These are phyloP conservation scores for Mycena polygramma DNA, from an alignment of 768 basidiomycete species.

Conservation along the genomic window DNA sequence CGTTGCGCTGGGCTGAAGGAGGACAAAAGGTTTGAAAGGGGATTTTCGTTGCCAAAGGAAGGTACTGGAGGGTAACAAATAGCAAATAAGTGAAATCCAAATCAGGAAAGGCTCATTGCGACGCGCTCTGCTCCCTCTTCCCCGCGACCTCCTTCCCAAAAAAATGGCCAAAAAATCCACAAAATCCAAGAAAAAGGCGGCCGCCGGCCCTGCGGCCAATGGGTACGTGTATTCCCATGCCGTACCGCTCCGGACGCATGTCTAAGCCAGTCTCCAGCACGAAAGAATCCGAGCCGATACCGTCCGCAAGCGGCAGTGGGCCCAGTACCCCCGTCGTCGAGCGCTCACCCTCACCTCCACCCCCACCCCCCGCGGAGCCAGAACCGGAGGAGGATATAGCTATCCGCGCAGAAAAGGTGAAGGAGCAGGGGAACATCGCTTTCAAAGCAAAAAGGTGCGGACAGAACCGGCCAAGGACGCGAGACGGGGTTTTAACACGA, in stretches of 20 bases:
- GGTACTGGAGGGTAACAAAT: too few species aligned
- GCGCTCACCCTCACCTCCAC: slow-evolving; percentile 25
- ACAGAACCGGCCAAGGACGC: not conserved
- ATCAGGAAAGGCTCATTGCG: slow-evolving; percentile 5
- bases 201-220: slow-evolving; percentile 3
- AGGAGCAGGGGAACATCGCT: slow-evolving; percentile 81
- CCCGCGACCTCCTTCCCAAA: not conserved
- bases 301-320: slow-evolving; percentile 29
- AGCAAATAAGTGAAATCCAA: slow-evolving; percentile 6
- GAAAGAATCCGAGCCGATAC: slow-evolving; percentile 19
- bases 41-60: not conserved
- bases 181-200: slow-evolving; percentile 33
- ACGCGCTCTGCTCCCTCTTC: not conserved
- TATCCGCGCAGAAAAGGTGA: slow-evolving; percentile 69
- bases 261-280: slow-evolving; percentile 25
- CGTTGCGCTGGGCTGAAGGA: too few species aligned
- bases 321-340: slow-evolving; percentile 29
- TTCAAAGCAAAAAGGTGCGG: slow-evolving; percentile 69
- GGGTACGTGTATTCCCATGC: slow-evolving; percentile 24
- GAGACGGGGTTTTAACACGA: not conserved
- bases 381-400: slow-evolving; percentile 51
- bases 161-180: slow-evolving; percentile 35
- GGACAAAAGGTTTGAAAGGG: too few species aligned
- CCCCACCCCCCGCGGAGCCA: slow-evolving; percentile 24
- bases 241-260: slow-evolving; percentile 14